Evolutionary conservation across 2,329 filamentous ascomycete genomes (phyloP).

Genomic region (Myriosclerotinia scirpicola): DNA sequence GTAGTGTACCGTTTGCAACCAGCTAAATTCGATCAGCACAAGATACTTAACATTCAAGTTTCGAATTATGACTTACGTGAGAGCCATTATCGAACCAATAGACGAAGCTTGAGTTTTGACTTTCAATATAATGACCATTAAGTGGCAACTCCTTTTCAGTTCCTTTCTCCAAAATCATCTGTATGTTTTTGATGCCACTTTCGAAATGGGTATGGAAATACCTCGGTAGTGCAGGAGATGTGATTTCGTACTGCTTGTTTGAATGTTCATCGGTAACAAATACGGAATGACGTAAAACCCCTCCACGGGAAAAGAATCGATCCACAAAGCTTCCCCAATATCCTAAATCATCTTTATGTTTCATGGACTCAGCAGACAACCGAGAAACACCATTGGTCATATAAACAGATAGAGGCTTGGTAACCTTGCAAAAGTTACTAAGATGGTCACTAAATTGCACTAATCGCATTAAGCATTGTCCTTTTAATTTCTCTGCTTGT

Average conservation of each 20-base stretch:
- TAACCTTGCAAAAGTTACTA: constrained; percentile 55
- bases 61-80: constrained; percentile 59
- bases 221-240: constrained; percentile 75
- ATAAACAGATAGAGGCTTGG: constrained; percentile 34
- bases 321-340: constrained; percentile 81
- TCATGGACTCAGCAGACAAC: constrained; percentile 48
- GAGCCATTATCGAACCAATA: constrained; percentile 86
- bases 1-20: constrained; percentile 73
- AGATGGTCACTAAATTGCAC: constrained; percentile 64
- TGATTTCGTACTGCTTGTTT: constrained; percentile 84
- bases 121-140: constrained; percentile 73
- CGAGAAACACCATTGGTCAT: constrained; percentile 31
- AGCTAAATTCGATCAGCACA: constrained; percentile 53
- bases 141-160: constrained; percentile 57
- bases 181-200: constrained; percentile 81
- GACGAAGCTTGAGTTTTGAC: constrained; percentile 73
- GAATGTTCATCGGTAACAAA: constrained; percentile 56
- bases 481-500: constrained; percentile 47
- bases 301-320: constrained; percentile 76
- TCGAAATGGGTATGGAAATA: constrained; percentile 90
- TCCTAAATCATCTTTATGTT: constrained; percentile 64
- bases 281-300: constrained; percentile 74
- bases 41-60: background rate
- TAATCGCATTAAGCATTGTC: constrained; percentile 58
- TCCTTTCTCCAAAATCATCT: constrained; percentile 76